These are phyloP conservation scores for Cyamopsis tetragonoloba DNA, from an alignment of 306 rosid genomes.

Conservation along the genomic window DNA sequence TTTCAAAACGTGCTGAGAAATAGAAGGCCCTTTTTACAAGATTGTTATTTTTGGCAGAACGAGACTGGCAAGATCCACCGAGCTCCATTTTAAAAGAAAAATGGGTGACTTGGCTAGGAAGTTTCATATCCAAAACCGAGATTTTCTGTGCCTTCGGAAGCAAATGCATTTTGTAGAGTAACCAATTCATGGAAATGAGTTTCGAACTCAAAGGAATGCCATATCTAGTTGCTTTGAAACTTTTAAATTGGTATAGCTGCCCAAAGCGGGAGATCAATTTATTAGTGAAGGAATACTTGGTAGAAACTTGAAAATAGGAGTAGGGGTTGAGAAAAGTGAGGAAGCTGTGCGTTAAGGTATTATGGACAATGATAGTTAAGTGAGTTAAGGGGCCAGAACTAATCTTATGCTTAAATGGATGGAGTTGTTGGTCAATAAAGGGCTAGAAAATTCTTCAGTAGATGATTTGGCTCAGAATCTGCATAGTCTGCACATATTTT, in stretches of 20 bases:
- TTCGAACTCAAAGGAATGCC: conserved; percentile 62
- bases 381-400: conserved; percentile 34
- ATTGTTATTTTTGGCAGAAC: conserved; percentile 50
- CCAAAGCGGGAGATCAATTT: conserved; percentile 52
- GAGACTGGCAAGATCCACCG: conserved; percentile 37
- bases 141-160: conserved; percentile 68
- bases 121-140: conserved; percentile 40
- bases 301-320: conserved; percentile 45
- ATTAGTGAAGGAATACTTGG: conserved; percentile 56
- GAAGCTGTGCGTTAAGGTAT: conserved; percentile 49
- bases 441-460: conserved; percentile 44
- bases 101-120: conserved; percentile 52
- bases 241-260: conserved; percentile 59
- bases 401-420: conserved; percentile 53
- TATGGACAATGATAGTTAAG: conserved; percentile 41
- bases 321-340: conserved; percentile 56
- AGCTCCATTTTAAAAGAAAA: conserved; percentile 33
- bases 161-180: conserved; percentile 38
- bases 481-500: conserved; percentile 25
- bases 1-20: conserved; percentile 55
- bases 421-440: conserved; percentile 33
- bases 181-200: conserved; percentile 57
- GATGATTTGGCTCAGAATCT: conserved; percentile 43
- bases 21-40: conserved; percentile 68
- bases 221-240: conserved; percentile 52